Conservation (phyloP, 768 basidiomycete species). For the Pleurotus citrinopileatus region DNA sequence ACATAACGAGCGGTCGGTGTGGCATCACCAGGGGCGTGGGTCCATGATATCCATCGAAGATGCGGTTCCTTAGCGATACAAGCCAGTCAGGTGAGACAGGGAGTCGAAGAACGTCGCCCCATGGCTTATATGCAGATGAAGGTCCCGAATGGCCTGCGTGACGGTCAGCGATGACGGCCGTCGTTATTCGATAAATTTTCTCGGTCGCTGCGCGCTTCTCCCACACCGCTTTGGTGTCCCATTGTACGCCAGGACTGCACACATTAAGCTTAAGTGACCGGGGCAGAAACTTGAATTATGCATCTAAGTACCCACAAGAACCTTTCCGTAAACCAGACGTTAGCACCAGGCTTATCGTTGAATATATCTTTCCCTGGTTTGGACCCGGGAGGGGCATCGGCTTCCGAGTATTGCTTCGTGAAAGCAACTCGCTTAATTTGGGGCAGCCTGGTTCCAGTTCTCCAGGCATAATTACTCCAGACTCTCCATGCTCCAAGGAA, state of each 20-base stretch:
- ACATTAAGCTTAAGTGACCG: not conserved
- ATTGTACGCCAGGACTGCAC: not conserved
- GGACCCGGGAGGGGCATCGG: not conserved
- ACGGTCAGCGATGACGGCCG: not conserved
- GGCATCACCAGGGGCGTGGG: not conserved
- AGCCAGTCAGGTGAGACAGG: slow-evolving; percentile 3
- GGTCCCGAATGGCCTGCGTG: not conserved
- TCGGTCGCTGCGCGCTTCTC: not conserved
- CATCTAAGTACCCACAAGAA: not conserved
- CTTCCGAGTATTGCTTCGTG: not conserved
- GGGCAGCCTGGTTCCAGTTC: not conserved
- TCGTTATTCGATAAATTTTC: not conserved
- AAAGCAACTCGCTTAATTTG: slow-evolving; percentile 1
- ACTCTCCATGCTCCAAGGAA: slow-evolving; percentile 5
- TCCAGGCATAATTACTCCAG: slow-evolving; percentile 4
- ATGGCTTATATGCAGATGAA: not conserved
- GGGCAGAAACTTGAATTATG: not conserved
- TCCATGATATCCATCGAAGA: not conserved
- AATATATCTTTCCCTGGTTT: slow-evolving; percentile 5
- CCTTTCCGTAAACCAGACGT: slow-evolving; percentile 6
- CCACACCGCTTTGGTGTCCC: not conserved
- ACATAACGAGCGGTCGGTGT: not conserved
- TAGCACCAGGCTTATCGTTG: slow-evolving; percentile 5
- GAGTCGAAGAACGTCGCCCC: slow-evolving; percentile 4
- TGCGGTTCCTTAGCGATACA: not conserved